Conservation (phyloP, 306 rosid species). For the Benincasa hispida region DNA sequence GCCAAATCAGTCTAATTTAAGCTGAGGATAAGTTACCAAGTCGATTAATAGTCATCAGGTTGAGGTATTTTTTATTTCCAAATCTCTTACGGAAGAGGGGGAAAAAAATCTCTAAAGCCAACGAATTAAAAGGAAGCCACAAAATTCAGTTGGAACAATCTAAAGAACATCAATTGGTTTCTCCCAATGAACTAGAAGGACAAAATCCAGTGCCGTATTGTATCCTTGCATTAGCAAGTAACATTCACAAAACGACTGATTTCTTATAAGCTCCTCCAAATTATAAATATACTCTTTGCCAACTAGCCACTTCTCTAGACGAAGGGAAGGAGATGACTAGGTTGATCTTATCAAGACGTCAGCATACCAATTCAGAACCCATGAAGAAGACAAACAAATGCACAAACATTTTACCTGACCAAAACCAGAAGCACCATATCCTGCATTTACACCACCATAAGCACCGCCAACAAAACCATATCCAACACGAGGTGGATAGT, state of each 20-base stretch:
- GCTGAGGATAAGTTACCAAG: background rate
- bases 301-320: background rate
- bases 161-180: background rate
- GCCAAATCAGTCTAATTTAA: background rate
- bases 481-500: constrained; percentile 63
- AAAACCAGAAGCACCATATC: constrained; percentile 64
- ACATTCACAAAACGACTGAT: background rate
- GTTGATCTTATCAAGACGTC: constrained; percentile 4
- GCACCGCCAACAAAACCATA: constrained; percentile 64
- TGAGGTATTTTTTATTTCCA: background rate
- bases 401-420: constrained; percentile 39
- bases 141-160: background rate
- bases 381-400: background rate
- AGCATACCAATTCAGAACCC: background rate
- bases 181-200: background rate
- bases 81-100: background rate
- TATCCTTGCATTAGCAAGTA: background rate
- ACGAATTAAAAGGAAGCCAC: background rate
- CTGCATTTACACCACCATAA: constrained; percentile 69
- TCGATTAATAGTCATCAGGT: background rate
- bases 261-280: background rate
- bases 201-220: background rate
- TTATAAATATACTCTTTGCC: background rate
- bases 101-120: background rate
- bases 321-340: background rate